Evolutionary conservation across 2,329 filamentous ascomycete genomes (phyloP).

Genomic region (Cladosporium phlei): DNA sequence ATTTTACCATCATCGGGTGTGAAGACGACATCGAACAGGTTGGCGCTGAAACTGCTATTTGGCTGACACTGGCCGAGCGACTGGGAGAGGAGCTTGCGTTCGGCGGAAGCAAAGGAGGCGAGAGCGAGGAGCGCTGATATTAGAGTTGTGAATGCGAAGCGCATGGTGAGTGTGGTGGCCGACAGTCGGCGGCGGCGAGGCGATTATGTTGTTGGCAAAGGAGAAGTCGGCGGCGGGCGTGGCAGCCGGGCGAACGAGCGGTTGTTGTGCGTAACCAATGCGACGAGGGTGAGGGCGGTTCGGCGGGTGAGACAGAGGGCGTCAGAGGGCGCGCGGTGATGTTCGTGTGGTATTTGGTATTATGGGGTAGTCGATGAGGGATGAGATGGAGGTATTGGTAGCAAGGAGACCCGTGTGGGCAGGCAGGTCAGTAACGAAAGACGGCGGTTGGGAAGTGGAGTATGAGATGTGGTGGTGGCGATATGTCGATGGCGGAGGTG

Average conservation of each 20-base stretch:
- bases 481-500: too few species aligned
- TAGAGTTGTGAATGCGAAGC: conserved; percentile 14
- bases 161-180: conserved; percentile 7
- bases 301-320: conserved; percentile 12
- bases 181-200: conserved; percentile 8
- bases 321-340: neutral
- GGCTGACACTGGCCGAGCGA: conserved; percentile 81
- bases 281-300: too few species aligned
- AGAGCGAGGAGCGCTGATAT: conserved; percentile 32
- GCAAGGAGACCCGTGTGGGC: too few species aligned
- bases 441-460: too few species aligned
- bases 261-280: conserved; percentile 8
- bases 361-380: too few species aligned
- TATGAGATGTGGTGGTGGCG: too few species aligned
- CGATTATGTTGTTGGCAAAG: neutral
- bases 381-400: too few species aligned
- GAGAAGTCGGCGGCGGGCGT: conserved; percentile 5
- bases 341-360: too few species aligned
- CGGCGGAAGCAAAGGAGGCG: conserved; percentile 51
- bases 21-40: conserved; percentile 79
- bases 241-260: conserved; percentile 5
- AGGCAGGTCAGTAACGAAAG: too few species aligned
- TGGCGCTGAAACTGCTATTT: conserved; percentile 80
- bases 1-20: conserved; percentile 70
- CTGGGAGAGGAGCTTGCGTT: conserved; percentile 66